These are phyloP conservation scores for Luvunga scandens DNA, from an alignment of 345 rosid species.

Conservation along the genomic window DNA sequence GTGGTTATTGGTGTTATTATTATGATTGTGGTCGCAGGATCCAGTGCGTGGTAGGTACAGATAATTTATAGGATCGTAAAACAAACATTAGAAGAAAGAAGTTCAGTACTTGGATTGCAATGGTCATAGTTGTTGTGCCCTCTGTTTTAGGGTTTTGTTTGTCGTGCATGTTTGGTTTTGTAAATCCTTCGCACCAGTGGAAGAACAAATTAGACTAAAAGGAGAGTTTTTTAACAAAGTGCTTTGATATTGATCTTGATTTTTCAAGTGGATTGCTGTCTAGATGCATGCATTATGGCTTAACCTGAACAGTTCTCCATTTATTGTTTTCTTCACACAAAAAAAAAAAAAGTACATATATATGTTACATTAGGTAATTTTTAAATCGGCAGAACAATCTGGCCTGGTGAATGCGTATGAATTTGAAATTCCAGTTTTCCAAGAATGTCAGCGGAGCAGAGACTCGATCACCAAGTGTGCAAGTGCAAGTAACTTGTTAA, in stretches of 20 bases:
- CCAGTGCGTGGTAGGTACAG: constrained; percentile 21
- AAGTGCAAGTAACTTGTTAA: neutral
- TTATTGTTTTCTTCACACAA: too few relatives aligned
- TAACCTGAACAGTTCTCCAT: too few relatives aligned
- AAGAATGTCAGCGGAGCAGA: constrained; percentile 18
- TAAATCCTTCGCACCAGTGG: constrained; percentile 18
- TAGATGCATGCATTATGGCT: neutral
- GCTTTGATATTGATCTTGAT: neutral
- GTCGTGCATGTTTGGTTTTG: constrained; percentile 14
- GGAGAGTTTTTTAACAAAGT: constrained; percentile 1
- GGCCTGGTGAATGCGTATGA: neutral
- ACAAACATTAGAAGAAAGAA: neutral
- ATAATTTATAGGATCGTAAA: neutral
- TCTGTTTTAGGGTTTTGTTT: constrained; percentile 9
- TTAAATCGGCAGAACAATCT: neutral
- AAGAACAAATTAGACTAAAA: constrained; percentile 17
- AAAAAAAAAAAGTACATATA: too few relatives aligned
- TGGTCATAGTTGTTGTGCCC: neutral
- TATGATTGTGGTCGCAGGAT: neutral
- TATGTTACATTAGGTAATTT: too few relatives aligned
- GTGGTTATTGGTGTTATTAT: neutral
- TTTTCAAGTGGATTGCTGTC: neutral
- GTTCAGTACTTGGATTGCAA: neutral
- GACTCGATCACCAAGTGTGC: neutral
- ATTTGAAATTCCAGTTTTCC: constrained; percentile 9